Evolutionary conservation across 768 basidiomycete genomes (phyloP).

Genomic region (Amanita jacksonii): DNA sequence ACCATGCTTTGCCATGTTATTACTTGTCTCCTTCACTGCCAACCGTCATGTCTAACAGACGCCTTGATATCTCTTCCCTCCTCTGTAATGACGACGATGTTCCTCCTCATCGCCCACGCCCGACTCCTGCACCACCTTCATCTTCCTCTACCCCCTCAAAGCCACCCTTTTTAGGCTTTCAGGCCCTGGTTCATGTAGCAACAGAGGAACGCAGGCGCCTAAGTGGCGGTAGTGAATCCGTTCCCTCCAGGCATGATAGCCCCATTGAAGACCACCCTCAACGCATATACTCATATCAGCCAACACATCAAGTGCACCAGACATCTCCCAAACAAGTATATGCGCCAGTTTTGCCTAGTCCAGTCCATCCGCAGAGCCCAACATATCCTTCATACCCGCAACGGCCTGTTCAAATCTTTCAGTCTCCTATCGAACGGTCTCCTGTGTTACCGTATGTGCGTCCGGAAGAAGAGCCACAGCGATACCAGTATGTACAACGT

Average conservation of each 20-base stretch:
- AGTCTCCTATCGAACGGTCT: constrained; percentile 11
- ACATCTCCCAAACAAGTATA: constrained; percentile 2
- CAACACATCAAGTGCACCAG: constrained; percentile 1
- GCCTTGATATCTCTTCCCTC: constrained; percentile 70
- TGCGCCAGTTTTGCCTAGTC: background rate
- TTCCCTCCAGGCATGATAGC: constrained; percentile 2
- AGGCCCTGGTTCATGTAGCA: constrained; percentile 65
- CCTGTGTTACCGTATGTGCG: constrained; percentile 12
- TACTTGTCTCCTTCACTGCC: constrained; percentile 14
- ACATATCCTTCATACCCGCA: constrained; percentile 3
- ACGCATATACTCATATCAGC: background rate
- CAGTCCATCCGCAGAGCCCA: constrained; percentile 2
- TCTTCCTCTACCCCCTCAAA: constrained; percentile 13
- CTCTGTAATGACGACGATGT: constrained; percentile 44
- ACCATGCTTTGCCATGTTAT: too few species aligned
- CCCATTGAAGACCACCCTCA: constrained; percentile 1
- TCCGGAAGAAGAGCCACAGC: constrained; percentile 15
- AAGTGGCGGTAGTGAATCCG: constrained; percentile 17
- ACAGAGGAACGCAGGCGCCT: constrained; percentile 55
- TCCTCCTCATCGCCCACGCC: constrained; percentile 1
- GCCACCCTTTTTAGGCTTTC: constrained; percentile 33
- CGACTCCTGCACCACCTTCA: constrained; percentile 16
- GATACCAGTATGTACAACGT: constrained; percentile 13
- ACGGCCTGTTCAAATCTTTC: background rate
- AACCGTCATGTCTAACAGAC: constrained; percentile 18